Base-by-base conservation (phyloP, 495 filamentous ascomycete genomes). In the Penicillium waksmanii region DNA sequence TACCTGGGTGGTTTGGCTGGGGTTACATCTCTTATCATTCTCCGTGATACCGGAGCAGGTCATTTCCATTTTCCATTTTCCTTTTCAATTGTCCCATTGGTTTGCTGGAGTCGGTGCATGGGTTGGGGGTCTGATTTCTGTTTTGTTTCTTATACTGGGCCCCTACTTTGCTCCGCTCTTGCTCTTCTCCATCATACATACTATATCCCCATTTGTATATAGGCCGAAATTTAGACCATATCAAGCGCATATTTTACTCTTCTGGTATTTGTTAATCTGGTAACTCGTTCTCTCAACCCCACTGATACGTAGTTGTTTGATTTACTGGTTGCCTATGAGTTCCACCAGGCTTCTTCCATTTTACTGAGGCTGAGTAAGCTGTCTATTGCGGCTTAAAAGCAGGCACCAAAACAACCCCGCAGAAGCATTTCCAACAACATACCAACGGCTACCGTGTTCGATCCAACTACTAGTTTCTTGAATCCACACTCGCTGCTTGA, bases 121-220 rank as follows among this genome's bases (percentile, higher is more conserved):
- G 46, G 6, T 48, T 48, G 46, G 46, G 42, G 46, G 21, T 48
- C 46, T 48, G 46, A 18, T 48, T 46, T 19, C 0, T 19, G 11
- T 38, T 38, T n/a, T 38, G 11, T 13, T 31, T 31, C 27, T 31
- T 9, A 31, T 31, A 31, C 8, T 2, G 6, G 6, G 6, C 27
- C 27, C 12, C 36, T 40, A 12, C 15, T 40, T 40, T 40, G 36
- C 15, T 40, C 36, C 17, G 18, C 17, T 31, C 27, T 31, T 31
- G 27, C 1, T 31, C 27, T 31, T 48, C 8, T n/a, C 5, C 46
- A 19, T 13, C 46, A 48, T 48, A 48, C 46, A 48, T 48, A 17
- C 42, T 44, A 48, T 48, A 48, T 48, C 46, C 46, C 46, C 15
- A 19, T 48, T 48, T 48, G 46, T 48, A 48, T 27, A 48, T 48